These are phyloP conservation scores for Margaritispora aquatica DNA, from an alignment of 495 filamentous ascomycete genomes.

Conservation along the genomic window DNA sequence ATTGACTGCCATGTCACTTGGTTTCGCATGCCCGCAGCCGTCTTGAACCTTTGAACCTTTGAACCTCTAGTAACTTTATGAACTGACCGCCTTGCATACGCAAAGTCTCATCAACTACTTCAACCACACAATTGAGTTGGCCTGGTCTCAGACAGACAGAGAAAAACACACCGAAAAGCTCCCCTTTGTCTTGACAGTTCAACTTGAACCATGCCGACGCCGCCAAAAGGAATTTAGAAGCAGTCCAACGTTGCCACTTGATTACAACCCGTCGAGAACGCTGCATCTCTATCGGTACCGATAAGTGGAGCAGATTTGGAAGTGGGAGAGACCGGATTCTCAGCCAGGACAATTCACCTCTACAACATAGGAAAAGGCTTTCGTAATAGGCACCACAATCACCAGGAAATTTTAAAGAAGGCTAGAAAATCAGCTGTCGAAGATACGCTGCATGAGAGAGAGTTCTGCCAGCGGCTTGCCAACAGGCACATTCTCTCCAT, in stretches of 20 bases:
- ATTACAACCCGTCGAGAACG: not conserved
- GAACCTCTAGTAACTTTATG: not conserved
- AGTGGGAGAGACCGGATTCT: not conserved
- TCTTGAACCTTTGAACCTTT: conserved; percentile 1
- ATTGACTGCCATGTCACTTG: conserved; percentile 6
- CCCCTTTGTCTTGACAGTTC: not conserved
- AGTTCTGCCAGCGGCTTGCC: conserved; percentile 11
- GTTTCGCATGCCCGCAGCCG: conserved; percentile 1
- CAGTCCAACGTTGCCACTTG: not conserved
- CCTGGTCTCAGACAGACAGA: not conserved
- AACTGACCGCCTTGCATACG: not conserved
- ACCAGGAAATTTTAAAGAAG: not conserved
- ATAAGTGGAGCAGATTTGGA: not conserved
- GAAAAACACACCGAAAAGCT: not conserved
- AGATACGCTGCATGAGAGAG: conserved; percentile 7
- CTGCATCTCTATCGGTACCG: not conserved
- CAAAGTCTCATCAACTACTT: not conserved
- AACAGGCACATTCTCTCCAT: not conserved
- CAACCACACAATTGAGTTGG: not conserved
- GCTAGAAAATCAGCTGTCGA: not conserved
- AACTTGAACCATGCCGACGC: not conserved
- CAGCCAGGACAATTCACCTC: not conserved
- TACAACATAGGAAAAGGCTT: not conserved
- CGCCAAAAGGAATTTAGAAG: not conserved
- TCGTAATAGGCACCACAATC: not conserved